Base-by-base conservation (phyloP, 2,329 filamentous ascomycete genomes). In the Cytospora mali region DNA sequence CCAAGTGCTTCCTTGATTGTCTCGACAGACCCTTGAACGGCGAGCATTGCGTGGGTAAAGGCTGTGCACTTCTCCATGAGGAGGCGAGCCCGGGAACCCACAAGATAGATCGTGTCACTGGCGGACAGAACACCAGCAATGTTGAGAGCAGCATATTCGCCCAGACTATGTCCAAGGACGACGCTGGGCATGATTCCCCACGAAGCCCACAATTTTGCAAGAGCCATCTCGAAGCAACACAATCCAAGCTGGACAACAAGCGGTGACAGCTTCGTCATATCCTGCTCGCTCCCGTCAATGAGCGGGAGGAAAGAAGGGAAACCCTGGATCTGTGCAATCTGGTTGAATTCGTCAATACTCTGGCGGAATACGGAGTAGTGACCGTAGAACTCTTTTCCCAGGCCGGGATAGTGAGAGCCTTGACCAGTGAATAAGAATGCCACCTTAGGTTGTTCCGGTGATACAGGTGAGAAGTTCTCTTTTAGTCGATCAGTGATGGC, bases 121-220 rank as follows among this genome's bases (percentile, higher is more conserved):
- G 84, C 86, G 21, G 88, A 90, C 31, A 92, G 78, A 18, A 92
- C 88, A 55, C 88, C 89, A 58, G 89, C 87, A 48, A 87, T 81
- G 69, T 90, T 82, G 13, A 92, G 82, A 58, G 88, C 88, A 48
- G 88, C 87, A 67, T 90, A 90, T 72, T 91, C 88, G 52, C 88
- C 88, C 29, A 91, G 75, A 66, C 86, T 89, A 71, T 84, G 82
- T 11, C 82, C 82, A n/a, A 84, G 71, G 3, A 84, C 81, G 4
- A 58, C 64, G 42, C 62, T 64, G 2, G 84, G 84, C 50, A 73
- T 75, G 61, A 87, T 75, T 42, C 83, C 84, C 80, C 82, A 84
- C 1, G 80, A 82, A n/a, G 67, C 71, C 84, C 84, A 87, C 1
- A 86, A 75, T 48, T 77, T 78, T 4, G 80, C 80, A 13, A 87